Evolutionary conservation across 371 early-diverging fungal genomes (phyloP).

Genomic region (Catenaria anguillulae): DNA sequence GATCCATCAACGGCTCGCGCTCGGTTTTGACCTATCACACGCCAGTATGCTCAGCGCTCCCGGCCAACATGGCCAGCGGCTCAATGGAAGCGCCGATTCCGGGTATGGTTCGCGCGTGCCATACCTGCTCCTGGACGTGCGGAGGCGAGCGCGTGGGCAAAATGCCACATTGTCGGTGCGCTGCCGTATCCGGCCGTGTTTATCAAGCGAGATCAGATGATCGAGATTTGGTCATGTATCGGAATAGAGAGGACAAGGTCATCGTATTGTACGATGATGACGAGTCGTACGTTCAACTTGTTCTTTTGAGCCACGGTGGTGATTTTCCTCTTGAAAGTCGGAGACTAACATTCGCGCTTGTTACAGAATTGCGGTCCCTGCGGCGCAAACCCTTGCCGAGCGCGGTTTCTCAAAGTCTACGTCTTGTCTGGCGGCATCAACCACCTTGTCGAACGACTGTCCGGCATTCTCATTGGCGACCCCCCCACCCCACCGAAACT

Average conservation of each 20-base stretch:
- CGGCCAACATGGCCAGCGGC: too few species aligned
- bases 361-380: background rate
- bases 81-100: too few species aligned
- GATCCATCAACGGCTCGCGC: too few species aligned
- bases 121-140: conserved; percentile 4
- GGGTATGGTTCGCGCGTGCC: background rate
- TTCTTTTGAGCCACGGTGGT: too few species aligned
- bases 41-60: too few species aligned
- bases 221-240: background rate
- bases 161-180: conserved; percentile 2
- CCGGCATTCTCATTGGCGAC: background rate
- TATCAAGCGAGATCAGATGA: conserved; percentile 1
- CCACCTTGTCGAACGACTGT: background rate
- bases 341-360: too few species aligned
- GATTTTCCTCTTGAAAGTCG: too few species aligned
- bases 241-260: background rate
- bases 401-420: background rate
- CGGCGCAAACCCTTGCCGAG: conserved; percentile 1
- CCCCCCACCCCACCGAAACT: too few species aligned
- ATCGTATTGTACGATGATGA: conserved; percentile 4
- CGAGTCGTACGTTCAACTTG: background rate
- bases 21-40: too few species aligned
- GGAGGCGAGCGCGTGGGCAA: background rate
- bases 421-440: background rate
- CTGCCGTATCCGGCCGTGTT: background rate